phyloP scores from a whole-genome alignment of 768 basidiomycete genomes.

The Xanthoconium stramineum region DNA sequence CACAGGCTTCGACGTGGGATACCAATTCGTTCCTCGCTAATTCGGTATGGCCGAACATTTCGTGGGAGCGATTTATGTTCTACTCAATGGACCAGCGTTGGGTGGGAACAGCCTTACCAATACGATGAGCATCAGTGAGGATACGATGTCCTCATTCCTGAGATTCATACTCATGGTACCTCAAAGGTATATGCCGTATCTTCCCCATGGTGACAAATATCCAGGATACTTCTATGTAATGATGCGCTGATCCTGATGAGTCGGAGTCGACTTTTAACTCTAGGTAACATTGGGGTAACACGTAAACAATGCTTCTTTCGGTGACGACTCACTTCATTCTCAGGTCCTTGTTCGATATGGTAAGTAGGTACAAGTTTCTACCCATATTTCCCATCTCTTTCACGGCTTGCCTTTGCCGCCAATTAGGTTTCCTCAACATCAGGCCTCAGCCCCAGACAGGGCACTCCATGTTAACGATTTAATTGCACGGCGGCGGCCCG shows the following conservation, averaged over 20 bases:
- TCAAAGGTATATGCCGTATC: slow-evolving; percentile 12
- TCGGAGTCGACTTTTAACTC: neutral
- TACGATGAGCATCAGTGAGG: slow-evolving; percentile 24
- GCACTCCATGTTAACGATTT: slow-evolving; percentile 19
- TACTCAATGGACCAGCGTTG: no score
- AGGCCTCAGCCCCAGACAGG: slow-evolving; percentile 18
- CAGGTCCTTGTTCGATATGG: neutral
- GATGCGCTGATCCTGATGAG: neutral
- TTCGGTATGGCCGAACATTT: slow-evolving; percentile 4
- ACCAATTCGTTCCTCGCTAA: slow-evolving; percentile 14
- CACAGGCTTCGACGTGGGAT: slow-evolving; percentile 25
- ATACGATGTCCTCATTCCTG: slow-evolving; percentile 5
- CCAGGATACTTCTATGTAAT: neutral
- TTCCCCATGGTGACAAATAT: neutral
- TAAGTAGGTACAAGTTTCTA: neutral
- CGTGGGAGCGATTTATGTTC: no score
- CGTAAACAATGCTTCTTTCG: neutral
- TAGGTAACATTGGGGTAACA: neutral
- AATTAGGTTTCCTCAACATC: slow-evolving; percentile 11
- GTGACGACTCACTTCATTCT: neutral
- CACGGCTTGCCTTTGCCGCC: slow-evolving; percentile 12
- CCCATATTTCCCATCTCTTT: neutral
- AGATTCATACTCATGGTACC: slow-evolving; percentile 19
- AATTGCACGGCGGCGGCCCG: slow-evolving; percentile 19
- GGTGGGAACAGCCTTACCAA: slow-evolving; percentile 26